phyloP scores from a whole-genome alignment of 257 asterid species.

The Fraxinus quadrangulata region DNA sequence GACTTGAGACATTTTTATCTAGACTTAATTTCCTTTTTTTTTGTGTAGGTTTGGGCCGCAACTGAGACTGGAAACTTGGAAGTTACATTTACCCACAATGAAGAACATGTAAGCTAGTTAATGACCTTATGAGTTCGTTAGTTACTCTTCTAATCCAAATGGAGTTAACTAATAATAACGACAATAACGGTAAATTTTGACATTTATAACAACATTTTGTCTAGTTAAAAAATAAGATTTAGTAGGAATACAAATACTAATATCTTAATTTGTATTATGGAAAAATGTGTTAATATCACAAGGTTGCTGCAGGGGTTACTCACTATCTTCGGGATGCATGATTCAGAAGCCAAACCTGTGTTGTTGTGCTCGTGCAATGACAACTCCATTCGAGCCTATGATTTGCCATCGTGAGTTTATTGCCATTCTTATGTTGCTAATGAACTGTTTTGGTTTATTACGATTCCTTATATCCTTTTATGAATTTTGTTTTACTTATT shows the following conservation, averaged over 20 bases:
- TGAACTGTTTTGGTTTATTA: too few species aligned
- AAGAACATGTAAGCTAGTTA: constrained; percentile 65
- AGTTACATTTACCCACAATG: constrained; percentile 84
- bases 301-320: constrained; percentile 64
- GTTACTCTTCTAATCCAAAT: neutral
- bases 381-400: constrained; percentile 68
- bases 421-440: constrained; percentile 7
- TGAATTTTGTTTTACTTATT: neutral
- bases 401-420: constrained; percentile 87
- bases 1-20: neutral
- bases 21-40: constrained; percentile 10
- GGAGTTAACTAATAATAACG: constrained; percentile 9
- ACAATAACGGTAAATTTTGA: neutral
- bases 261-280: neutral
- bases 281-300: too few species aligned
- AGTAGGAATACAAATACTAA: neutral
- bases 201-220: neutral
- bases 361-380: constrained; percentile 75
- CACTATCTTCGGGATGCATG: constrained; percentile 84
- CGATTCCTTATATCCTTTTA: too few species aligned
- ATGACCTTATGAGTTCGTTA: constrained; percentile 8
- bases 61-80: constrained; percentile 83
- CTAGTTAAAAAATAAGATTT: neutral
- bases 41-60: constrained; percentile 80
- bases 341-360: constrained; percentile 90